phyloP scores from a whole-genome alignment of 2,329 filamentous ascomycete species.

The Canariomyces notabilis region DNA sequence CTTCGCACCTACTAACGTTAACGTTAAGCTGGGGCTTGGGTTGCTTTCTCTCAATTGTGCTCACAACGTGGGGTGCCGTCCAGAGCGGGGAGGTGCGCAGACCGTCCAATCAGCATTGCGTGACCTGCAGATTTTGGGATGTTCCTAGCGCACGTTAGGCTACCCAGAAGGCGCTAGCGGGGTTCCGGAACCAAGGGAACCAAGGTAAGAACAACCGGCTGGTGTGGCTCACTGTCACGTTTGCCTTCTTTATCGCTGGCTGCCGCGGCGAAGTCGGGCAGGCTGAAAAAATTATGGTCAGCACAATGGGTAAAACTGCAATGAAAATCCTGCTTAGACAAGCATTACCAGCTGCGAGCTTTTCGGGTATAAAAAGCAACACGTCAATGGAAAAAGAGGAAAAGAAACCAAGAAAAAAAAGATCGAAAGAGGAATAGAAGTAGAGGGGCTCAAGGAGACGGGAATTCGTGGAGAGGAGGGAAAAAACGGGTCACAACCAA shows the following conservation, averaged over 20 bases:
- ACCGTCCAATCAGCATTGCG: slow-evolving; percentile 17
- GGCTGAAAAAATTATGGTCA: background rate
- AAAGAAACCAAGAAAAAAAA: background rate
- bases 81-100: slow-evolving; percentile 16
- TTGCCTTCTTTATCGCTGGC: background rate
- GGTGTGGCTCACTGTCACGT: slow-evolving; percentile 1
- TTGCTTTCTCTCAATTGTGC: slow-evolving; percentile 6
- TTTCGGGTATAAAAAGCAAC: too few relatives aligned
- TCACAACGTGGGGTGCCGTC: slow-evolving; percentile 18
- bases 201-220: slow-evolving; percentile 8
- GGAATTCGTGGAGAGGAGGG: too few relatives aligned
- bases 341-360: background rate
- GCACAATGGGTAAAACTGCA: too few relatives aligned
- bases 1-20: slow-evolving; percentile 1
- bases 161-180: slow-evolving; percentile 13
- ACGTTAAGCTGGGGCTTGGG: slow-evolving; percentile 10
- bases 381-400: background rate
- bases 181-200: slow-evolving; percentile 16
- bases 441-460: too few relatives aligned
- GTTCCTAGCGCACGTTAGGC: slow-evolving; percentile 12
- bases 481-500: too few relatives aligned
- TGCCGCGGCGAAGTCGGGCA: background rate
- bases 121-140: slow-evolving; percentile 6
- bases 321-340: background rate
- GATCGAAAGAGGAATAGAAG: background rate